Conservation (phyloP, 768 basidiomycete species). For the Lactifluus pinguis region DNA sequence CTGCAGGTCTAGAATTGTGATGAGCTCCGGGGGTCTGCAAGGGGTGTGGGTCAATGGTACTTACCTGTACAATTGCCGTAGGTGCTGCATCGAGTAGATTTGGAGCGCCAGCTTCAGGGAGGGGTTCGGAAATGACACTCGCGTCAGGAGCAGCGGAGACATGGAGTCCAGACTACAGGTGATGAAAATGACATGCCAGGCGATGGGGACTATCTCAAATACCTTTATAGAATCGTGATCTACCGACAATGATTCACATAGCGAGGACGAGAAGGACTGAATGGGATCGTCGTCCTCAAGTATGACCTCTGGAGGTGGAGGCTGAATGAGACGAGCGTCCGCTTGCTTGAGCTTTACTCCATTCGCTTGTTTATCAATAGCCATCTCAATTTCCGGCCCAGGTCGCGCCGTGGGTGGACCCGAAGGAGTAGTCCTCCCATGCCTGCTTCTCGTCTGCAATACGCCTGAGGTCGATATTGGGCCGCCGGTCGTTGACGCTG, state of each 20-base stretch:
- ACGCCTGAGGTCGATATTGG: not conserved
- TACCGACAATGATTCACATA: not conserved
- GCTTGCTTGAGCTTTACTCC: not conserved
- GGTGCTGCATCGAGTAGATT: not conserved
- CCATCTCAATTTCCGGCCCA: not conserved
- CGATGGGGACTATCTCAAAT: not conserved
- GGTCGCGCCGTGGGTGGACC: not conserved
- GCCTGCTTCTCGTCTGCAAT: slow-evolving; percentile 1
- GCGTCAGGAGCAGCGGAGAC: no score
- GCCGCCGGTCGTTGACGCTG: not conserved
- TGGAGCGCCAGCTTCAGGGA: not conserved
- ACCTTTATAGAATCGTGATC: not conserved
- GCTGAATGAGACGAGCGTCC: not conserved
- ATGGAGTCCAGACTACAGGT: not conserved
- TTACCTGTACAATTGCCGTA: not conserved
- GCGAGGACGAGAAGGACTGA: slow-evolving; percentile 12
- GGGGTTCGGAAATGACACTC: not conserved
- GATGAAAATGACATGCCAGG: not conserved
- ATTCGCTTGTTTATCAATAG: not conserved
- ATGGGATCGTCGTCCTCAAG: slow-evolving; percentile 12
- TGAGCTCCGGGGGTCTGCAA: not conserved
- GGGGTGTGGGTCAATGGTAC: not conserved
- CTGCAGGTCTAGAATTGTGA: not conserved
- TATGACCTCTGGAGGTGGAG: not conserved
- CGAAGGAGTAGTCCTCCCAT: not conserved